A percentile compares a stretch with the other conserved stretches of the same genome.
These are phyloP conservation scores for Penicillium bialowiezense DNA, from an alignment of 495 filamentous ascomycete species.

Conservation along the genomic window DNA sequence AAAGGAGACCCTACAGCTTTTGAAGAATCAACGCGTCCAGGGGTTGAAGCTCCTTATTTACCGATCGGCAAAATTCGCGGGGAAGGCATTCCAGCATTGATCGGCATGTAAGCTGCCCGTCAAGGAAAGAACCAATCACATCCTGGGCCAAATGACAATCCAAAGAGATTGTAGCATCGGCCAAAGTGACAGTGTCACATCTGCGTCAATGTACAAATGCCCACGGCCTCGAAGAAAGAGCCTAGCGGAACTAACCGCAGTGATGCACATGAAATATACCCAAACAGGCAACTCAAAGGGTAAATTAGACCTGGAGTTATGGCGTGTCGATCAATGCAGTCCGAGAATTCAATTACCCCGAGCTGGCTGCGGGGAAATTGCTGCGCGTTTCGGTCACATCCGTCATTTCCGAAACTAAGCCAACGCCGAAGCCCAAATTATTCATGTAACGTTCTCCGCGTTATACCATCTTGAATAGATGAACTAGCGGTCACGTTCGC, in stretches of 20 bases:
- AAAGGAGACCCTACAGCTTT: background rate
- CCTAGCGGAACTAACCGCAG: conserved; percentile 2
- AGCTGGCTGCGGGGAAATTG: conserved; percentile 23
- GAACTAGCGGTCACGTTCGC: background rate
- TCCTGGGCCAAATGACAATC: background rate
- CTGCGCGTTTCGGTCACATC: conserved; percentile 1
- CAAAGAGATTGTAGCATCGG: conserved; percentile 13
- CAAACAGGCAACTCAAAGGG: background rate
- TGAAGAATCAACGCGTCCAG: background rate
- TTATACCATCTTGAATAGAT: background rate
- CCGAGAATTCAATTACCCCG: conserved; percentile 8
- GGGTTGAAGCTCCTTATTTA: conserved; percentile 16
- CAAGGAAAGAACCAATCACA: conserved; percentile 3
- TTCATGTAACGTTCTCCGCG: conserved; percentile 7
- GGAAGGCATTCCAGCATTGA: conserved; percentile 20
- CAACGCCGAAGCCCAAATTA: background rate
- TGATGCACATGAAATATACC: conserved; percentile 1
- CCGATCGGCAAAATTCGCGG: conserved; percentile 7
- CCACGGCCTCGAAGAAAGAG: background rate
- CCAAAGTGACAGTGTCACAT: conserved; percentile 8
- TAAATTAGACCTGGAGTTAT: background rate
- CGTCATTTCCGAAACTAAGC: conserved; percentile 2
- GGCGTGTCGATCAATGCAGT: conserved; percentile 17
- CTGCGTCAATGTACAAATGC: background rate
- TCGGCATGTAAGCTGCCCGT: conserved; percentile 10